These are phyloP conservation scores for Pichia sp. DNA, from an alignment of 1,139 yeast species.

Conservation along the genomic window DNA sequence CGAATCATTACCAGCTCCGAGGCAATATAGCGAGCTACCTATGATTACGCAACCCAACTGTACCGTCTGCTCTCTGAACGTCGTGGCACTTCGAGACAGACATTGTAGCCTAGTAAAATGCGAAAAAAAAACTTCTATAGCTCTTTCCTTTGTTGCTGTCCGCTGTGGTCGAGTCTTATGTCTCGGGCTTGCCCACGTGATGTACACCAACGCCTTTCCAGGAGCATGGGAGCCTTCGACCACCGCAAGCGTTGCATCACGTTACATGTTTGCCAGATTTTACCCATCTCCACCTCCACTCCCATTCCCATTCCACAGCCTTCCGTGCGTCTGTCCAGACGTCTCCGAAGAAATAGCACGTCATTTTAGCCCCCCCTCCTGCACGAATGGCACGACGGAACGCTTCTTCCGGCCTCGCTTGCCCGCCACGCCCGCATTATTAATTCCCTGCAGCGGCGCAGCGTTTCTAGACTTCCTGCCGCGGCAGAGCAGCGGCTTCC, in stretches of 20 bases:
- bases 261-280: too few species aligned
- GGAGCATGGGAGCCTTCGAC: neutral
- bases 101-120: constrained; percentile 3
- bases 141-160: neutral
- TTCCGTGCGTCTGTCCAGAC: neutral
- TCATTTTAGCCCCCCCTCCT: neutral
- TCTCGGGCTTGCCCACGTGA: neutral
- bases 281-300: too few species aligned
- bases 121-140: neutral
- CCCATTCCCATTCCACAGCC: neutral
- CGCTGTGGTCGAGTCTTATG: neutral
- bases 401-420: neutral
- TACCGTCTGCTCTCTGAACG: constrained; percentile 12
- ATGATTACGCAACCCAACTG: constrained; percentile 41
- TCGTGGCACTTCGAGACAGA: constrained; percentile 11
- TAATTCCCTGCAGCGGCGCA: neutral
- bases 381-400: neutral
- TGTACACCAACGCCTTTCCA: neutral
- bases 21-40: constrained; percentile 53
- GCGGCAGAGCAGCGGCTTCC: neutral
- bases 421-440: neutral
- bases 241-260: neutral
- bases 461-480: neutral
- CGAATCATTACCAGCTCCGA: constrained; percentile 52
- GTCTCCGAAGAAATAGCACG: neutral